Base-by-base conservation (phyloP, 2,329 filamentous ascomycete genomes). In the Clonostachys rhizophaga region DNA sequence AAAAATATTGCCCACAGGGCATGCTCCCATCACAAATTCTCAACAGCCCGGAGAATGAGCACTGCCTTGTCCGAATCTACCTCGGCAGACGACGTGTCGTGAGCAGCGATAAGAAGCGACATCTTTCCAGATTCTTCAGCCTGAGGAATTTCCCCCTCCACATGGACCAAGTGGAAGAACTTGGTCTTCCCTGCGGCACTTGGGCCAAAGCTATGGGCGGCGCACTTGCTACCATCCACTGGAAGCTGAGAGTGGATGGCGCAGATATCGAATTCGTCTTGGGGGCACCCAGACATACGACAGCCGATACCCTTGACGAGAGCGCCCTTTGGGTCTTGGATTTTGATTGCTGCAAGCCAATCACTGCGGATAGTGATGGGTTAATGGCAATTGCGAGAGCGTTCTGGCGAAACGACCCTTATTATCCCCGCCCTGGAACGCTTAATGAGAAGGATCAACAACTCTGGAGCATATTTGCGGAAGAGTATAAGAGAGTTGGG, bases 211-310 rank as follows among this genome's bases (percentile, higher is more conserved):
- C 61, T 1, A 78, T 82, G 67, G 79, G 71, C 0, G 66, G 75
- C 5, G 64, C 70, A 0, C 64, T 82, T 0, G 76, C 78, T 0
- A 61, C 73, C 4, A 59, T 81, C 44, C 70, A 78, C 49, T 83
- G 75, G 76, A 42, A 53, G 2, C 69, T 64, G 0, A 50, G 59
- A 11, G 55, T 78, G 0, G 76, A 82, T 50, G 77, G 68, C 1
- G 73, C 72, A 35, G 77, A 79, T 42, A 65, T 83, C 3, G 75
- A 83, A 43, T 81, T 80, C 52, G 78, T 82, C 1, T 66, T 82
- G 3, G 71, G 56, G 8, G 54, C 50, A 2, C 44, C 50, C 17
- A 51, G 56, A 46, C 14, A 8, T n/a, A 51, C 50, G 10, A 33
- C 12, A 4, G 44, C 16, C 18, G 7, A 12, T 1, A 2, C 40